phyloP scores from a whole-genome alignment of 1,284 basidiomycete genomes.

The Leccinum holopus region DNA sequence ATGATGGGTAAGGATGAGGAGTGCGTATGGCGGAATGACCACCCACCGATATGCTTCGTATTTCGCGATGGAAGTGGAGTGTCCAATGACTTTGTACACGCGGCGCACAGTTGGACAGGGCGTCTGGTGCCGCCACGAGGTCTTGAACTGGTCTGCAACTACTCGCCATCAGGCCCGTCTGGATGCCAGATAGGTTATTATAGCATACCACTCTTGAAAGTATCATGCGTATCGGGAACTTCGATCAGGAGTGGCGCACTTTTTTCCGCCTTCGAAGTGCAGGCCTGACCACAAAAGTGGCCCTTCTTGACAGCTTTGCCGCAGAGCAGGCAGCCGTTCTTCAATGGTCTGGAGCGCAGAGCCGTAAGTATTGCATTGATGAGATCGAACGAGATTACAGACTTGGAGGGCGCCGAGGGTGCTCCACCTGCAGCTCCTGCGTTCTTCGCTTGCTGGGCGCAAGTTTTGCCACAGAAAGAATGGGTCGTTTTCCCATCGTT shows the following conservation, averaged over 20 bases:
- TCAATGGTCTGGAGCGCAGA: conserved; percentile 48
- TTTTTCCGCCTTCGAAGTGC: conserved; percentile 50
- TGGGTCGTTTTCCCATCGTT: conserved; percentile 52
- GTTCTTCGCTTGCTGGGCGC: conserved; percentile 47
- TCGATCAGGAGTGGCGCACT: conserved; percentile 56
- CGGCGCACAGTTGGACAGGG: conserved; percentile 52
- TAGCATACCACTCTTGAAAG: conserved; percentile 58
- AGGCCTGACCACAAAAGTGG: conserved; percentile 57
- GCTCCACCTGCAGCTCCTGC: conserved; percentile 30
- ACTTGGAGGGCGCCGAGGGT: conserved; percentile 31
- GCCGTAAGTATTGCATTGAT: conserved; percentile 48
- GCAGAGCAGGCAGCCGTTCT: conserved; percentile 57
- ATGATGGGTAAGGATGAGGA: not conserved
- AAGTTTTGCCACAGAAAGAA: conserved; percentile 58
- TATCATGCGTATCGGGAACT: conserved; percentile 55
- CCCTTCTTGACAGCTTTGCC: conserved; percentile 52
- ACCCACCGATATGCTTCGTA: conserved; percentile 60
- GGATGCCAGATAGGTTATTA: not conserved
- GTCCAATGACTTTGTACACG: conserved; percentile 59
- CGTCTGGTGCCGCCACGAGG: conserved; percentile 63
- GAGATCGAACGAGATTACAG: conserved; percentile 25
- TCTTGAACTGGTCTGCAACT: conserved; percentile 64
- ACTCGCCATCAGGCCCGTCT: conserved; percentile 11
- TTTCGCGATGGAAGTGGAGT: conserved; percentile 44
- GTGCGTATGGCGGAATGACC: not conserved